Base-by-base conservation (phyloP, 1,139 yeast genomes). In the Pichia sp. region DNA sequence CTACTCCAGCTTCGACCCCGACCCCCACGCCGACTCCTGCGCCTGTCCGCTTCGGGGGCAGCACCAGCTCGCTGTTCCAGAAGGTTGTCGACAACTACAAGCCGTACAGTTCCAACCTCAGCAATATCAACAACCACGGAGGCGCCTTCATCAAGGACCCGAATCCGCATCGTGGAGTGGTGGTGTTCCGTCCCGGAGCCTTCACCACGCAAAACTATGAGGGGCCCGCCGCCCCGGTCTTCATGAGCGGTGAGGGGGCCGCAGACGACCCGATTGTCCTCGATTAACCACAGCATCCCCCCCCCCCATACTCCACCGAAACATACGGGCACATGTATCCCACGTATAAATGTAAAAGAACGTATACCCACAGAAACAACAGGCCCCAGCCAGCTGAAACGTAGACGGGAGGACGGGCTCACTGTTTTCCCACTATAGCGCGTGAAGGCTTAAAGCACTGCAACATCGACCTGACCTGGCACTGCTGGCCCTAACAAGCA, bases 221-320 rank as follows among this genome's bases (percentile, higher is more conserved):
- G 27, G 29, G 10, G 10, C 57, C 56, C 33, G 16, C 30, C 31
- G 62, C 54, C 27, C 68, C 63, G 46, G 64, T 64, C 1, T 66
- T 65, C 47, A 62, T 65, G 54, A 57, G 61, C 2, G 68, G 69
- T 14, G 64, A 61, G 14, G 70, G 69, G 4, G 65, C 58, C 10
- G 61, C 54, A 36, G 67, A 65, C 43, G 71, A 67, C 51, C 71
- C 71, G 2, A 60, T 67, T 29, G 67, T 66, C 2, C 58, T 67
- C 20, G 70, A 65, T 55, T 65, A 29, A 24, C 8, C 17, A 12
- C 4, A 27, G 29, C 29, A 27, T 27, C 6, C 29, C 24, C 24
- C 24, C 3, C 3, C 29, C 24, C 24, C 24, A 2, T 20, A 20
- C 3, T 20, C 24, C 24, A 20, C 2, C 29, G 7, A 27, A 6